Conservation (phyloP, 2,329 filamentous ascomycete genomes). For the Colletotrichum spinosum region DNA sequence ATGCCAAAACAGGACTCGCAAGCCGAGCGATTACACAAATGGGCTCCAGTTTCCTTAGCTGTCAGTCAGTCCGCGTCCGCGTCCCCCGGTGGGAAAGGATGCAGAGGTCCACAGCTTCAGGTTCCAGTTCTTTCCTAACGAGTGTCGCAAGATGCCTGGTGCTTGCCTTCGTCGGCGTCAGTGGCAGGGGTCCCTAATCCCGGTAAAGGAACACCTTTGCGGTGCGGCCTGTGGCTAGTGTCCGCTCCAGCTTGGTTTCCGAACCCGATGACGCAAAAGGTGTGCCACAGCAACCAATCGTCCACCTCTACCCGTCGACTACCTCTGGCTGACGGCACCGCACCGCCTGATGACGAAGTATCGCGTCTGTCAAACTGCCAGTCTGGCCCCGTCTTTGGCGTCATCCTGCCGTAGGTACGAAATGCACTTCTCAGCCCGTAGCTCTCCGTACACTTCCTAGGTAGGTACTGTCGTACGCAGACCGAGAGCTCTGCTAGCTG, state of each 20-base stretch:
- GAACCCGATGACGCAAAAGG: slow-evolving; percentile 38
- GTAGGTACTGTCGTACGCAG: no score
- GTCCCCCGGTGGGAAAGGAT: background rate
- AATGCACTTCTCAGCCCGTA: background rate
- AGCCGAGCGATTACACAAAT: slow-evolving; percentile 10
- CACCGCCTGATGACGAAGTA: slow-evolving; percentile 28
- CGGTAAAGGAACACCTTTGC: slow-evolving; percentile 17
- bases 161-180: no score
- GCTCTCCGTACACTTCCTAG: no score
- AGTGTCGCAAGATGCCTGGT: no score
- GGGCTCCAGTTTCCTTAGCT: background rate
- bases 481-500: no score
- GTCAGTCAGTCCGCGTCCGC: no score
- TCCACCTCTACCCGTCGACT: slow-evolving; percentile 22
- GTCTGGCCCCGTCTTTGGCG: slow-evolving; percentile 29
- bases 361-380: slow-evolving; percentile 6
- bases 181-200: no score
- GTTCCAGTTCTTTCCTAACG: no score
- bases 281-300: slow-evolving; percentile 39
- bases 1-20: slow-evolving; percentile 31
- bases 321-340: slow-evolving; percentile 1
- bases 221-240: slow-evolving; percentile 38
- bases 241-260: slow-evolving; percentile 31
- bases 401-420: slow-evolving; percentile 30
- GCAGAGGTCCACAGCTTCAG: no score